Evolutionary conservation across 1,284 basidiomycete species (phyloP).

Genomic region (Heliocybe sulcata): DNA sequence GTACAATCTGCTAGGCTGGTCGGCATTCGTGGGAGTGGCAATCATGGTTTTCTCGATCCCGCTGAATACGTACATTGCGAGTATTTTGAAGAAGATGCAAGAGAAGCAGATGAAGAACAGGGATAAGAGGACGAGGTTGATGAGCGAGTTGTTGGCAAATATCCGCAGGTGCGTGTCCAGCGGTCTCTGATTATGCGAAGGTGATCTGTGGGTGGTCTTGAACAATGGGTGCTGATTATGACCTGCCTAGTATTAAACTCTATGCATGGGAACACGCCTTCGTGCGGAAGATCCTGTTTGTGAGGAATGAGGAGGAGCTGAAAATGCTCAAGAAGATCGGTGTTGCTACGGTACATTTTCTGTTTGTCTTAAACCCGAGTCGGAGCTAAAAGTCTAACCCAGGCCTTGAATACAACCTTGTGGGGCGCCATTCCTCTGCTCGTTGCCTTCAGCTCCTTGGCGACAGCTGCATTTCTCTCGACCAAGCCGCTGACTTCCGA

Average conservation of each 20-base stretch:
- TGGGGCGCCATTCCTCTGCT: constrained; percentile 69
- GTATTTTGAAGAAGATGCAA: constrained; percentile 75
- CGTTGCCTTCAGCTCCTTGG: constrained; percentile 87
- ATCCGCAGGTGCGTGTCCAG: constrained; percentile 63
- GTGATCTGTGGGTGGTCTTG: background rate
- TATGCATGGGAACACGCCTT: constrained; percentile 91
- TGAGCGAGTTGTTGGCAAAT: constrained; percentile 83
- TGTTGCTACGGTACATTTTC: constrained; percentile 47
- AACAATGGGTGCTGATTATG: background rate
- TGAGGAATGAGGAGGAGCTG: constrained; percentile 84
- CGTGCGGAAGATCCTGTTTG: constrained; percentile 61
- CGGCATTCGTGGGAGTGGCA: constrained; percentile 86
- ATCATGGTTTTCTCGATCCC: constrained; percentile 86
- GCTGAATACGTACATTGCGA: constrained; percentile 73
- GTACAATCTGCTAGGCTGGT: constrained; percentile 86
- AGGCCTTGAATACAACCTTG: constrained; percentile 54
- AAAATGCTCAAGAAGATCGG: constrained; percentile 80
- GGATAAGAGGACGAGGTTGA: constrained; percentile 66
- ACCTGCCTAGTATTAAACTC: constrained; percentile 56
- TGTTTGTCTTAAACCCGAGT: background rate
- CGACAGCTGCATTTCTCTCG: constrained; percentile 69
- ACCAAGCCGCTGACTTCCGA: constrained; percentile 79
- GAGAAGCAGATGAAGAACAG: constrained; percentile 90
- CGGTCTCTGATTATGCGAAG: background rate
- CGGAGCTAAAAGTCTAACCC: background rate